Evolutionary conservation across 179 eudicot species (phyloP).

Genomic region (Silene noctiflora): DNA sequence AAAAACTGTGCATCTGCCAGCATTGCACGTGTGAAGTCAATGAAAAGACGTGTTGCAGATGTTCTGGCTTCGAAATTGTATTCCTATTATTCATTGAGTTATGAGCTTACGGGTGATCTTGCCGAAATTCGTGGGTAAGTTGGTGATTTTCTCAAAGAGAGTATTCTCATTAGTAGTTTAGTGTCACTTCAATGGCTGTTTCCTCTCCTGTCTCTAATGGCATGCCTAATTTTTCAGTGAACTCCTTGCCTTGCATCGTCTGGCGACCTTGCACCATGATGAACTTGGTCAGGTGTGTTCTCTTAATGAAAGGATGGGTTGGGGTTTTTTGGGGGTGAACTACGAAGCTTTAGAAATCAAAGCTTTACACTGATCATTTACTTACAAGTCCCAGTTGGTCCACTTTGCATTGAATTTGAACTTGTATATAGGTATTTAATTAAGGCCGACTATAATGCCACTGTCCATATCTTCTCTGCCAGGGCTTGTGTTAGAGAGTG

Average conservation of each 20-base stretch:
- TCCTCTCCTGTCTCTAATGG: constrained; percentile 12
- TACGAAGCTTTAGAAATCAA: not conserved
- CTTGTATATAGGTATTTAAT: not conserved
- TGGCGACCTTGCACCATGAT: constrained; percentile 87
- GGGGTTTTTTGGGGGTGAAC: not conserved
- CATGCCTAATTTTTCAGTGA: constrained; percentile 44
- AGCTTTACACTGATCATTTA: not conserved
- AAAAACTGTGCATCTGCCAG: constrained; percentile 89
- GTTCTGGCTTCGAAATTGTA: constrained; percentile 85
- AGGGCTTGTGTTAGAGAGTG: too few species aligned
- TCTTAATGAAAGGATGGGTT: not conserved
- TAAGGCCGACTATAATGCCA: too few species aligned
- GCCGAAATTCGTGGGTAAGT: constrained; percentile 91
- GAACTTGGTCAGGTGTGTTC: constrained; percentile 92
- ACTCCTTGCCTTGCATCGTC: constrained; percentile 82
- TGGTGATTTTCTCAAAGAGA: not conserved
- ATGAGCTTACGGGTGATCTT: constrained; percentile 82
- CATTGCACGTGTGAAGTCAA: constrained; percentile 76
- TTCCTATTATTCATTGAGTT: constrained; percentile 78
- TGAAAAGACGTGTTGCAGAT: constrained; percentile 83
- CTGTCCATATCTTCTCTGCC: too few species aligned
- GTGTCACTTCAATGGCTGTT: not conserved
- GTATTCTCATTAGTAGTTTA: not conserved
- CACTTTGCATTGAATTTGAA: not conserved
- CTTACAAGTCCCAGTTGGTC: not conserved